Percentiles rank a stretch among this genome's conserved stretches.
phyloP scores from a whole-genome alignment of 192 early-diverging fungal genomes.

The Coemansia sp. region DNA sequence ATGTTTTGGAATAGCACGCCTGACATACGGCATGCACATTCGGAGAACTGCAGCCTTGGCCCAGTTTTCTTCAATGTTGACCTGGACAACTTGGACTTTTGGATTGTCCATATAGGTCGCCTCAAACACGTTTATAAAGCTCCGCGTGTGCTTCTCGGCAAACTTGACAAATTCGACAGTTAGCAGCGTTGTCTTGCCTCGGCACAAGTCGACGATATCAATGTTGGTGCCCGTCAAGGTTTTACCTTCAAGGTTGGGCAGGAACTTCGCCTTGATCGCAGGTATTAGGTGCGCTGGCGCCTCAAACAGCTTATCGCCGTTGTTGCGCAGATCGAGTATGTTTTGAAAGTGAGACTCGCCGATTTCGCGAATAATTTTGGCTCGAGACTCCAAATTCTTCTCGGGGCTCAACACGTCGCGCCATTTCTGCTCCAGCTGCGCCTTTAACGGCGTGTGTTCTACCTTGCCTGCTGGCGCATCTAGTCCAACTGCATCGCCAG shows the following conservation, averaged over 20 bases:
- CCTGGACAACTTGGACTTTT: slow-evolving; percentile 44
- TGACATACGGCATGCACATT: slow-evolving; percentile 42
- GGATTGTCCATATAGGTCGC: slow-evolving; percentile 20
- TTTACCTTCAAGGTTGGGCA: slow-evolving; percentile 52
- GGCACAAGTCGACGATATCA: slow-evolving; percentile 35
- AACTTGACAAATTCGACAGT: slow-evolving; percentile 55
- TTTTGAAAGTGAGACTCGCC: slow-evolving; percentile 56
- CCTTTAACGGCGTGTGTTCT: slow-evolving; percentile 19
- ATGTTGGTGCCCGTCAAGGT: slow-evolving; percentile 26
- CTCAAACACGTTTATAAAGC: slow-evolving; percentile 43
- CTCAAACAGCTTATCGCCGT: slow-evolving; percentile 55
- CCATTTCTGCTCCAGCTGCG: slow-evolving; percentile 33
- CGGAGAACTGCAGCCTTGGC: slow-evolving; percentile 49
- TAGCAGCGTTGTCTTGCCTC: slow-evolving; percentile 44
- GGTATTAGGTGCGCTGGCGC: slow-evolving; percentile 47
- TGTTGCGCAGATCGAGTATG: slow-evolving; percentile 55
- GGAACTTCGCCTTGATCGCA: slow-evolving; percentile 30
- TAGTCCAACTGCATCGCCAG: slow-evolving; percentile 55
- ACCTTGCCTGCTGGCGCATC: slow-evolving; percentile 28
- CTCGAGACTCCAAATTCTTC: slow-evolving; percentile 54
- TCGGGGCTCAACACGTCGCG: slow-evolving; percentile 52
- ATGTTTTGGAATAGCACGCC: slow-evolving; percentile 34
- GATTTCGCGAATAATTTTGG: slow-evolving; percentile 51
- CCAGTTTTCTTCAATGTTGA: slow-evolving; percentile 58
- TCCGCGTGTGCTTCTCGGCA: slow-evolving; percentile 50